Evolutionary conservation across 2,329 filamentous ascomycete species (phyloP).

Genomic region (Penicillium palitans): DNA sequence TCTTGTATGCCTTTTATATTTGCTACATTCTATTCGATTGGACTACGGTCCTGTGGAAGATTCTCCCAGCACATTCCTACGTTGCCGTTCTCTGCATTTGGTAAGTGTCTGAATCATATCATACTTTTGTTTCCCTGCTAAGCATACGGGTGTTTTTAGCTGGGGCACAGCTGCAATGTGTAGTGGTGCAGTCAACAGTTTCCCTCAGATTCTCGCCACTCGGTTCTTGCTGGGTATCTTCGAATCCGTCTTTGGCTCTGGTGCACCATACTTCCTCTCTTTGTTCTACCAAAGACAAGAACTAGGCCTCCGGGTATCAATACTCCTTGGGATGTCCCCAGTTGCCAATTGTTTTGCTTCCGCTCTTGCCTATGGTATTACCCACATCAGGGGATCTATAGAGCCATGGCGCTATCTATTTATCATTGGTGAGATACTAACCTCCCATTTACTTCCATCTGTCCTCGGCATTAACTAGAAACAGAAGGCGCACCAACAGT

Average conservation of each 20-base stretch:
- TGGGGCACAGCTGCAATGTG: conserved; percentile 31
- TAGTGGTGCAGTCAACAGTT: conserved; percentile 23
- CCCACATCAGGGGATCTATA: conserved; percentile 24
- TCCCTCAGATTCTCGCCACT: conserved; percentile 23
- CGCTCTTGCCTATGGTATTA: conserved; percentile 43
- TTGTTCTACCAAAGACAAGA: conserved; percentile 55
- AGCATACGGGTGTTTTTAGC: conserved; percentile 2
- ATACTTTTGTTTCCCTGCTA: neutral
- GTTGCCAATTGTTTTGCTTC: conserved; percentile 43
- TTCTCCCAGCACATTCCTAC: conserved; percentile 28
- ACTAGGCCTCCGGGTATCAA: conserved; percentile 49
- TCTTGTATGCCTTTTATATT: conserved; percentile 29
- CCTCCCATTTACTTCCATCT: neutral
- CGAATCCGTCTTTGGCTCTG: conserved; percentile 25
- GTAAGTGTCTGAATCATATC: conserved; percentile 9
- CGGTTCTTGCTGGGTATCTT: conserved; percentile 26
- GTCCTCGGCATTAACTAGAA: conserved; percentile 24
- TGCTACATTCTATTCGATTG: conserved; percentile 30
- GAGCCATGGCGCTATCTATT: conserved; percentile 50
- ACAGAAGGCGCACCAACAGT: conserved; percentile 45
- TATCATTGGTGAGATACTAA: conserved; percentile 37
- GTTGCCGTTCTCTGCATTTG: conserved; percentile 24
- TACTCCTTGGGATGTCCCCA: conserved; percentile 47
- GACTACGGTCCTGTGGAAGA: conserved; percentile 28
- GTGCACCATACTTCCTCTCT: conserved; percentile 39